These are phyloP conservation scores for Pseudonitzschia multistriata DNA, from an alignment of 108 stramenopile genomes.

Conservation along the genomic window DNA sequence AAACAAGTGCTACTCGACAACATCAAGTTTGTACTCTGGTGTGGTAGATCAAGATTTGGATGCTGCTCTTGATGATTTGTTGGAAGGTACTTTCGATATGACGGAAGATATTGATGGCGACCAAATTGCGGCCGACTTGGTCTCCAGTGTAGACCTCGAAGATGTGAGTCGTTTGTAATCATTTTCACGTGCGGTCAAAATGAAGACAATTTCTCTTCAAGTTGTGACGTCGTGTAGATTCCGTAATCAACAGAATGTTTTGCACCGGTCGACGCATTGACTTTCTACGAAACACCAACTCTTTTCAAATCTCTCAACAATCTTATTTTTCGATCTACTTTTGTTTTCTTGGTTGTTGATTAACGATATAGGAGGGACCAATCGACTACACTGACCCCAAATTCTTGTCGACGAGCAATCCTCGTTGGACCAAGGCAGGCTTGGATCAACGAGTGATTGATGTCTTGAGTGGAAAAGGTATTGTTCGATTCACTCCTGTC, in stretches of 20 bases:
- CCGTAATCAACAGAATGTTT: neutral
- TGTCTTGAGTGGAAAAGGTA: slow-evolving; percentile 80
- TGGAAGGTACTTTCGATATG: slow-evolving; percentile 37
- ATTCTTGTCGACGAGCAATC: slow-evolving; percentile 77
- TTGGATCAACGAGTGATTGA: slow-evolving; percentile 72
- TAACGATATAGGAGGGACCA: slow-evolving; percentile 16
- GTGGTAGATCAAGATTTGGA: slow-evolving; percentile 57
- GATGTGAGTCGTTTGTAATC: slow-evolving; percentile 38
- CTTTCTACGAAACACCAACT: neutral
- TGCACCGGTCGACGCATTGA: neutral
- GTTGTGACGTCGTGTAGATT: neutral
- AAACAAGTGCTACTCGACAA: slow-evolving; percentile 3
- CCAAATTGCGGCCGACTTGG: slow-evolving; percentile 23
- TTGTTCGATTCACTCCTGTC: slow-evolving; percentile 83
- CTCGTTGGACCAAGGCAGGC: slow-evolving; percentile 71
- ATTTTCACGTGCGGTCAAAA: neutral
- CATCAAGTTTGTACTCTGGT: neutral
- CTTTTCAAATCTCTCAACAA: neutral
- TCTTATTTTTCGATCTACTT: neutral
- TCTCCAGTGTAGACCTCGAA: slow-evolving; percentile 33
- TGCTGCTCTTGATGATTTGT: slow-evolving; percentile 53
- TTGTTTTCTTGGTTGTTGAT: neutral
- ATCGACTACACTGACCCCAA: slow-evolving; percentile 63
- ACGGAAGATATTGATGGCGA: neutral
- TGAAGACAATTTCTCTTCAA: slow-evolving; percentile 10